Conservation (phyloP, 192 early-diverging fungal species). For the Coemansia sp. region DNA sequence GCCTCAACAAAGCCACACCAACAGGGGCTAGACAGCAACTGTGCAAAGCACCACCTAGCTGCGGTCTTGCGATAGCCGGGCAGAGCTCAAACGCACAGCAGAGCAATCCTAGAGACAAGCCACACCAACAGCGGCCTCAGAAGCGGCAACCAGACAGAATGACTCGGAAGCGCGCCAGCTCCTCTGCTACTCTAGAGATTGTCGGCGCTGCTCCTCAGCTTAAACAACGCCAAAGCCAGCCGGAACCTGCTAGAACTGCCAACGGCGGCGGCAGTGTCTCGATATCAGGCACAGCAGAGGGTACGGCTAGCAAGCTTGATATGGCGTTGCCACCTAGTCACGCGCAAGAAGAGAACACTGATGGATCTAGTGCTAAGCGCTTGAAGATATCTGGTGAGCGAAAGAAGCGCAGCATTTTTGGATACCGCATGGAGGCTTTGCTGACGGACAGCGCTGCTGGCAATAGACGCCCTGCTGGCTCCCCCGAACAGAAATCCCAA, state of each 20-base stretch:
- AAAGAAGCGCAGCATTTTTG: constrained; percentile 32
- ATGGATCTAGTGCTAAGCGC: background rate
- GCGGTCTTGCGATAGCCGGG: background rate
- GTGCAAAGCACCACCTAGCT: background rate
- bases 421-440: constrained; percentile 23
- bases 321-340: background rate
- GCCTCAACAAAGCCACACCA: background rate
- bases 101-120: background rate
- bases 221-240: background rate
- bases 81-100: background rate
- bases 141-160: too few species aligned
- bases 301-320: background rate
- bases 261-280: background rate
- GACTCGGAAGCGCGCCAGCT: background rate
- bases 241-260: background rate
- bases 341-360: background rate
- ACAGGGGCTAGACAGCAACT: background rate
- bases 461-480: background rate
- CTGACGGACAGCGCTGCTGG: background rate
- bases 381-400: background rate
- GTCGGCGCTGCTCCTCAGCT: background rate
- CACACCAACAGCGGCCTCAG: background rate
- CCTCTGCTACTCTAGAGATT: background rate
- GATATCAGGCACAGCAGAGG: background rate
- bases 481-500: background rate